Evolutionary conservation across 1,284 basidiomycete species (phyloP).

Genomic region (Sanguinoderma infundibulare): DNA sequence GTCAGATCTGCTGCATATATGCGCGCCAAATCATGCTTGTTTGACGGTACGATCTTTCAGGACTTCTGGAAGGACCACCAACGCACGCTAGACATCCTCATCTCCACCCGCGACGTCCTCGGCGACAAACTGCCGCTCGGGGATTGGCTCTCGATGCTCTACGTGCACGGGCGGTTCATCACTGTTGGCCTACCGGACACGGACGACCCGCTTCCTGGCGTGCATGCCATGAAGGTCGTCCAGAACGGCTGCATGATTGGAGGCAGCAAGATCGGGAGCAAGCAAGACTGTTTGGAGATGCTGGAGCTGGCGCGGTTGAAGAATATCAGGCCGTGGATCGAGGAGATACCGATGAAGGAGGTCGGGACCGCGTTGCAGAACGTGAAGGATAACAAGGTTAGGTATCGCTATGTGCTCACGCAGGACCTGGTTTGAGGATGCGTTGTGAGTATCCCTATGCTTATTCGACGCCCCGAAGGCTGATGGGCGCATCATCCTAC

Average conservation of each 20-base stretch:
- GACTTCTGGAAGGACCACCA: conserved; percentile 49
- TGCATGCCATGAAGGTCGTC: conserved; percentile 42
- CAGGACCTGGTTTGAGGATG: conserved; percentile 36
- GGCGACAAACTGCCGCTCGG: conserved; percentile 30
- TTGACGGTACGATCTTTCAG: conserved; percentile 11
- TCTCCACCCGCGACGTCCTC: conserved; percentile 48
- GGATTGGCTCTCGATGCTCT: conserved; percentile 50
- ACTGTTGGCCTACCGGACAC: conserved; percentile 56
- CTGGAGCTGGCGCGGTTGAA: conserved; percentile 61
- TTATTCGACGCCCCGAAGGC: not conserved
- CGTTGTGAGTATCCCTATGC: not conserved
- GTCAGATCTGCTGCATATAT: not conserved
- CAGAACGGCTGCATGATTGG: conserved; percentile 44
- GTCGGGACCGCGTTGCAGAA: conserved; percentile 57
- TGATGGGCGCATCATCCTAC: not conserved
- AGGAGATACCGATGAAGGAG: conserved; percentile 63
- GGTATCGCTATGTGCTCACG: conserved; percentile 55
- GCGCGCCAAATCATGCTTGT: not conserved
- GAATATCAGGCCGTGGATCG: conserved; percentile 52
- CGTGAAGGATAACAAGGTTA: conserved; percentile 54
- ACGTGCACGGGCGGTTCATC: conserved; percentile 57
- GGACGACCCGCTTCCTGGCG: conserved; percentile 42
- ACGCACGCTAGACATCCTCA: conserved; percentile 62
- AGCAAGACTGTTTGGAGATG: conserved; percentile 66
- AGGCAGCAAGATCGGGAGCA: conserved; percentile 62